A percentile compares a stretch with the other conserved stretches of the same genome.
Evolutionary conservation across 139 green algal species (phyloP).

Genomic region (Tetraselmis chui): DNA sequence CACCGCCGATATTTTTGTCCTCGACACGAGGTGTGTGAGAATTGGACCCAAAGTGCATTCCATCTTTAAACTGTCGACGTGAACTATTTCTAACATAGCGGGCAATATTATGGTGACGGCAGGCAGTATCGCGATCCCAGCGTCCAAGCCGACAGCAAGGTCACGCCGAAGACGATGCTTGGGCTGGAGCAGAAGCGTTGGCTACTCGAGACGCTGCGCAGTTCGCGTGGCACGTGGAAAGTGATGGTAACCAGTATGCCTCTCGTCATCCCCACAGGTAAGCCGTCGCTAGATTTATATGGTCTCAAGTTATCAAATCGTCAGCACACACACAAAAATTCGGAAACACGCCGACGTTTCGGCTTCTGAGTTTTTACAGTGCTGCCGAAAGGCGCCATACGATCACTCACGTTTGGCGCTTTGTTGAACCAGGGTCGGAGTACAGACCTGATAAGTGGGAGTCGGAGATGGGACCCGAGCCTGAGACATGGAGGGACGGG

Average conservation of each 20-base stretch:
- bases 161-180: background rate
- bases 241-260: background rate
- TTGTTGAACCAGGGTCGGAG: too few relatives aligned
- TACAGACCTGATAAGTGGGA: background rate
- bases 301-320: too few relatives aligned
- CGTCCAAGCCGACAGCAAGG: background rate
- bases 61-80: too few relatives aligned
- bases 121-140: background rate
- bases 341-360: too few relatives aligned
- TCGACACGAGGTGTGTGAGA: background rate
- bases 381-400: too few relatives aligned
- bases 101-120: too few relatives aligned
- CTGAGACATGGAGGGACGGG: background rate
- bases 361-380: too few relatives aligned
- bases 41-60: too few relatives aligned
- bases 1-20: background rate
- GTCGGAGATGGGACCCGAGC: background rate
- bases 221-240: background rate
- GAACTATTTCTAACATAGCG: too few relatives aligned
- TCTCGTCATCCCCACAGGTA: background rate
- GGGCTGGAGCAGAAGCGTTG: background rate
- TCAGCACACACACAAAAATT: too few relatives aligned
- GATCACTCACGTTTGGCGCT: too few relatives aligned
- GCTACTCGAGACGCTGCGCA: background rate
- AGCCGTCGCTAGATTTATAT: too few relatives aligned